Conservation (phyloP, 805 yeast species). For the Teunomyces pallodes region DNA sequence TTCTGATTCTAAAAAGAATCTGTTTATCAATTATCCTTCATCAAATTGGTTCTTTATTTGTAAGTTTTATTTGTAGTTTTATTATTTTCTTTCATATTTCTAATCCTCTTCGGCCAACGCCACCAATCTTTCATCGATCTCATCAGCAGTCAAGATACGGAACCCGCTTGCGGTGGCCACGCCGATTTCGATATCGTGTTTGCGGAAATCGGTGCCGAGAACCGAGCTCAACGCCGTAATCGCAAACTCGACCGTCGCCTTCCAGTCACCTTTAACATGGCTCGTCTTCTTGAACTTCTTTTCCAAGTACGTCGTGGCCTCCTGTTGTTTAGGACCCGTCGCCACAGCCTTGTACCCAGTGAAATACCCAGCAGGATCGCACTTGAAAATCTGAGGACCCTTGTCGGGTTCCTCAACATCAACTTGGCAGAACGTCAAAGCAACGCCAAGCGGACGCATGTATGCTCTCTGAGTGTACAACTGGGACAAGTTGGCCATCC, state of each 20-base stretch:
- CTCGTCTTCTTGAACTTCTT: conserved; percentile 78
- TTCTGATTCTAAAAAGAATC: conserved; percentile 38
- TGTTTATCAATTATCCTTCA: no score
- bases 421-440: conserved; percentile 80
- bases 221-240: conserved; percentile 83
- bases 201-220: conserved; percentile 88
- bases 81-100: neutral
- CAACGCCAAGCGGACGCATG: conserved; percentile 97
- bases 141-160: conserved; percentile 71
- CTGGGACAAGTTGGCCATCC: conserved; percentile 95
- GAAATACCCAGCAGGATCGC: conserved; percentile 97
- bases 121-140: conserved; percentile 90
- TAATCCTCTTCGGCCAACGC: conserved; percentile 95
- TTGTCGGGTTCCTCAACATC: conserved; percentile 60
- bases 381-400: conserved; percentile 88
- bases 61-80: no score
- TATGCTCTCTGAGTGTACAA: conserved; percentile 96
- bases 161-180: conserved; percentile 76
- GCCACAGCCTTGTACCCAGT: conserved; percentile 89
- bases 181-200: conserved; percentile 91
- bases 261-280: conserved; percentile 78
- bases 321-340: conserved; percentile 97
- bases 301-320: conserved; percentile 84
- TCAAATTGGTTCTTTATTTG: no score
- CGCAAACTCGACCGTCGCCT: conserved; percentile 83